Percentiles rank a stretch among this genome's conserved stretches.
Evolutionary conservation across 805 yeast genomes (phyloP).

Genomic region (Yarrowia sp.): DNA sequence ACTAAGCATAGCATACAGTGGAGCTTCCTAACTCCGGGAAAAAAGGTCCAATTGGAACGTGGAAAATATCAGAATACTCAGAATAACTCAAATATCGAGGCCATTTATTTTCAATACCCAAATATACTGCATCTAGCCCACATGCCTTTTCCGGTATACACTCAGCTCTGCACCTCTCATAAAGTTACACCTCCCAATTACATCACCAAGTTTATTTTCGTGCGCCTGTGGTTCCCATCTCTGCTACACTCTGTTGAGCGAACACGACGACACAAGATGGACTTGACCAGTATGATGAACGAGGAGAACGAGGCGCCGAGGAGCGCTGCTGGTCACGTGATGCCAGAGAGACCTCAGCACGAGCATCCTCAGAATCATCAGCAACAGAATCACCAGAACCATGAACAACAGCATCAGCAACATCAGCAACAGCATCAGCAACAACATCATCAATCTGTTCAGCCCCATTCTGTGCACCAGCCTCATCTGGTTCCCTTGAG

Average conservation of each 20-base stretch:
- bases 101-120: too few species aligned
- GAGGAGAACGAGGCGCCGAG: constrained; percentile 30
- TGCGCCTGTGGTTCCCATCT: too few species aligned
- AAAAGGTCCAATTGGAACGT: background rate
- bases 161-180: background rate
- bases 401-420: background rate
- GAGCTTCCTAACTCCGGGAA: background rate
- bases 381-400: too few species aligned
- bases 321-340: background rate
- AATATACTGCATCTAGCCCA: background rate
- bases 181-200: constrained; percentile 28
- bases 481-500: constrained; percentile 1
- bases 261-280: constrained; percentile 9
- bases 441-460: background rate
- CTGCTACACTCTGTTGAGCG: background rate
- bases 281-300: constrained; percentile 36
- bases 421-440: background rate
- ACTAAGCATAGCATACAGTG: too few species aligned
- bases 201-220: constrained; percentile 23
- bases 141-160: background rate
- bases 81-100: background rate
- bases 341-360: too few species aligned
- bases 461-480: background rate
- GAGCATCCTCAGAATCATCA: too few species aligned
- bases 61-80: background rate